A percentile compares a stretch with the other conserved stretches of the same genome.
Evolutionary conservation across 2,329 filamentous ascomycete genomes (phyloP).

Genomic region (Daldinia eschscholtzii): DNA sequence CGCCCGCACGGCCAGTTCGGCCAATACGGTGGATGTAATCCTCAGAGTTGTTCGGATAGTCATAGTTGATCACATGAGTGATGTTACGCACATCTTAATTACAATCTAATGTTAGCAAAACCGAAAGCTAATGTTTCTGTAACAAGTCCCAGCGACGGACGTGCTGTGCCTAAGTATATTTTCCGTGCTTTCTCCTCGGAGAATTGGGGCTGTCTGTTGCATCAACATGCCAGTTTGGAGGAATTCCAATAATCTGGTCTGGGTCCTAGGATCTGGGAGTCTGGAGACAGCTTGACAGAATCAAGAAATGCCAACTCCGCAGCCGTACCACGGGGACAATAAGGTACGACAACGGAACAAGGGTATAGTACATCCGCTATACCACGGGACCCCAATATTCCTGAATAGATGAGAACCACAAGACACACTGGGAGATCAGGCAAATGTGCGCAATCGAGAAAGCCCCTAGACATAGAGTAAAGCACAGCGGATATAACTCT

Average conservation of each 20-base stretch:
- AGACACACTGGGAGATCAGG: constrained; percentile 86
- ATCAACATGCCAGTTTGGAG: constrained; percentile 67
- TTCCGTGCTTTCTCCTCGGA: constrained; percentile 66
- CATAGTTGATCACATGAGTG: constrained; percentile 99
- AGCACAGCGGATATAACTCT: constrained; percentile 75
- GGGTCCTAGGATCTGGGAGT: constrained; percentile 69
- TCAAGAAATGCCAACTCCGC: constrained; percentile 85
- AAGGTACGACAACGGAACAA: constrained; percentile 80
- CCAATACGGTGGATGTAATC: constrained; percentile 98
- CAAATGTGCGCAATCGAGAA: constrained; percentile 90
- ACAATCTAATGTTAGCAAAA: constrained; percentile 80
- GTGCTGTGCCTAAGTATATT: constrained; percentile 63
- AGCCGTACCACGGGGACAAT: constrained; percentile 75
- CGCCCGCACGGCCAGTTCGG: constrained; percentile 94
- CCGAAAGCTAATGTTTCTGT: constrained; percentile 62
- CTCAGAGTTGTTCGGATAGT: constrained; percentile 99
- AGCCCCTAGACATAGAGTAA: constrained; percentile 93
- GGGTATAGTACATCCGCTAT: constrained; percentile 78
- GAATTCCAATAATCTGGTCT: constrained; percentile 62
- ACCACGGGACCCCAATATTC: constrained; percentile 87
- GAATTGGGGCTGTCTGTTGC: constrained; percentile 71
- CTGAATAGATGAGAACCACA: constrained; percentile 81
- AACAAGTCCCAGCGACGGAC: constrained; percentile 73
- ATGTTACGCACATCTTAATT: constrained; percentile 99
- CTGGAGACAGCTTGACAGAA: constrained; percentile 76